Evolutionary conservation across 2,329 filamentous ascomycete species (phyloP).

Genomic region (Fonsecaea pedrosoi): DNA sequence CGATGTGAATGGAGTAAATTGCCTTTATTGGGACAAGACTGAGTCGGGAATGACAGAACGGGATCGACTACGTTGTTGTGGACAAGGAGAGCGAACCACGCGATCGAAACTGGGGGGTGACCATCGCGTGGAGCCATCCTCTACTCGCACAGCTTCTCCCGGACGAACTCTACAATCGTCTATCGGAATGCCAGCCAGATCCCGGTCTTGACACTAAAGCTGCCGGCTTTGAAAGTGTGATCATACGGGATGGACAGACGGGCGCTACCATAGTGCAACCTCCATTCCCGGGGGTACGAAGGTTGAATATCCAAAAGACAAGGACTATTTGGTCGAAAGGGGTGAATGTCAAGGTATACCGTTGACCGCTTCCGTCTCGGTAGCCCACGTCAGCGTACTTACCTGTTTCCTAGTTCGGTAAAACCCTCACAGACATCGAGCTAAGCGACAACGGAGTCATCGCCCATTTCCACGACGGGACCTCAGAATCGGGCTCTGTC

Average conservation of each 20-base stretch:
- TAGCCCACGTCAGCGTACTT: not conserved
- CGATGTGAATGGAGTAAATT: not conserved
- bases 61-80: slow-evolving; percentile 33
- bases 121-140: slow-evolving; percentile 48
- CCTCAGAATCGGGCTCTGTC: slow-evolving; percentile 35
- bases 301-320: slow-evolving; percentile 47
- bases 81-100: slow-evolving; percentile 35
- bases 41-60: slow-evolving; percentile 22
- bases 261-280: slow-evolving; percentile 43
- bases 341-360: slow-evolving; percentile 38
- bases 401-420: slow-evolving; percentile 27
- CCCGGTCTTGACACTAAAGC: slow-evolving; percentile 41
- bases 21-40: not conserved
- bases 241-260: slow-evolving; percentile 33
- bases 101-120: slow-evolving; percentile 37
- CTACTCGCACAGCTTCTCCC: slow-evolving; percentile 47
- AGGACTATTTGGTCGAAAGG: slow-evolving; percentile 46
- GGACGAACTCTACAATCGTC: slow-evolving; percentile 41
- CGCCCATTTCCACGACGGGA: slow-evolving; percentile 37
- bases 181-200: slow-evolving; percentile 47
- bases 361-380: not conserved
- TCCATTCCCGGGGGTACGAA: slow-evolving; percentile 42
- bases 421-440: slow-evolving; percentile 31
- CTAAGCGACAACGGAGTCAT: slow-evolving; percentile 28
- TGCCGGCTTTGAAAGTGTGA: slow-evolving; percentile 32